Evolutionary conservation across 768 basidiomycete genomes (phyloP).

Genomic region (Mycena metata): DNA sequence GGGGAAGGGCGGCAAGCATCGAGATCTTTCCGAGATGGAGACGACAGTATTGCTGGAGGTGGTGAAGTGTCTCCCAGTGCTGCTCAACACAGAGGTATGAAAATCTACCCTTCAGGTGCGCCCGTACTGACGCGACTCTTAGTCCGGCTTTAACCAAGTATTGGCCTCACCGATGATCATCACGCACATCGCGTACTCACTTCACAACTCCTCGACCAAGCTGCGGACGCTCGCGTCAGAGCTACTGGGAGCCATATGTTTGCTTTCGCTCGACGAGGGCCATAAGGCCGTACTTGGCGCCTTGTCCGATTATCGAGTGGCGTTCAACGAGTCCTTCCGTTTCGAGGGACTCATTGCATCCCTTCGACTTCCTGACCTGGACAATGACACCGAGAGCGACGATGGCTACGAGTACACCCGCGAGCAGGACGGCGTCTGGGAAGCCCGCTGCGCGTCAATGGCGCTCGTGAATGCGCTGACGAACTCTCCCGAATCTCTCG

Average conservation of each 20-base stretch:
- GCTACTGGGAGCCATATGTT: conserved; percentile 86
- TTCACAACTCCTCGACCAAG: conserved; percentile 43
- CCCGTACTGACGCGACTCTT: background rate
- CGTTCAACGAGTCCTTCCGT: conserved; percentile 79
- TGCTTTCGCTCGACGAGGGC: conserved; percentile 78
- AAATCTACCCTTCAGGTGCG: background rate
- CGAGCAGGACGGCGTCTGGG: conserved; percentile 84
- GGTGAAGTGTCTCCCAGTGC: conserved; percentile 82
- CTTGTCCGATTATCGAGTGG: conserved; percentile 83
- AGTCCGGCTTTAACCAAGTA: conserved; percentile 7
- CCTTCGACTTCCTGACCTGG: conserved; percentile 65
- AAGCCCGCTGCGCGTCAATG: conserved; percentile 82
- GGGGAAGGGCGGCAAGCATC: conserved; percentile 75
- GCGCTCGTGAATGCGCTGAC: conserved; percentile 84
- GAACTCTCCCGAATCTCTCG: conserved; percentile 80
- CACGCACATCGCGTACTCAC: conserved; percentile 28
- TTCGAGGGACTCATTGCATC: conserved; percentile 82
- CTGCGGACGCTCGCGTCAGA: conserved; percentile 79
- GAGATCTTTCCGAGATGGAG: conserved; percentile 73
- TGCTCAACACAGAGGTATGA: conserved; percentile 86
- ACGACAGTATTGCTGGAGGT: conserved; percentile 77
- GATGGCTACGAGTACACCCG: conserved; percentile 51
- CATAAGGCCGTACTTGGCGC: conserved; percentile 82
- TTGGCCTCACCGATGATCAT: conserved; percentile 26
- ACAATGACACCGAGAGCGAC: conserved; percentile 51